These are phyloP conservation scores for Aspergillus tanneri DNA, from an alignment of 2,329 filamentous ascomycete species.

Conservation along the genomic window DNA sequence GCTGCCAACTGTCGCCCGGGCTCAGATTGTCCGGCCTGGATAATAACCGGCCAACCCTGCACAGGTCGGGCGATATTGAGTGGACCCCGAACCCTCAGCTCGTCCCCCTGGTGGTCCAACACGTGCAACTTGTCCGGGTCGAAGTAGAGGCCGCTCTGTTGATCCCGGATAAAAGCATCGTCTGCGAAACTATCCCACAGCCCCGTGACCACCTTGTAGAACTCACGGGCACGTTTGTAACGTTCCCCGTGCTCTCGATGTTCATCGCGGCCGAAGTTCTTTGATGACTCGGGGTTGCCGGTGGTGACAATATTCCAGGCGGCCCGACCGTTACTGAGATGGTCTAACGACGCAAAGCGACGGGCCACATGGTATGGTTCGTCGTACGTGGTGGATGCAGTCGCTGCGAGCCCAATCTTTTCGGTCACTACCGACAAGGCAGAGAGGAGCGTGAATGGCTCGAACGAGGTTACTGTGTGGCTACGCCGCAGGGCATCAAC, in stretches of 20 bases:
- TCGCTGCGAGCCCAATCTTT: constrained; percentile 53
- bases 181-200: constrained; percentile 58
- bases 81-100: constrained; percentile 49
- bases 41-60: constrained; percentile 58
- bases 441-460: constrained; percentile 55
- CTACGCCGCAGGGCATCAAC: constrained; percentile 57
- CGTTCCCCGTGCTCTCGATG: constrained; percentile 52
- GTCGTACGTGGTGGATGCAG: constrained; percentile 55
- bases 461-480: constrained; percentile 59
- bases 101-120: constrained; percentile 52
- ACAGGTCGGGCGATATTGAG: constrained; percentile 55
- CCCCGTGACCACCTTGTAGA: constrained; percentile 55
- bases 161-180: constrained; percentile 54
- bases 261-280: constrained; percentile 54
- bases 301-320: constrained; percentile 59
- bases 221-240: constrained; percentile 54
- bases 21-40: constrained; percentile 56
- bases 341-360: constrained; percentile 54
- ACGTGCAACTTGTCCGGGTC: constrained; percentile 55
- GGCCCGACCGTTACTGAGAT: constrained; percentile 51
- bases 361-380: constrained; percentile 55
- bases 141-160: constrained; percentile 50
- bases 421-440: constrained; percentile 51
- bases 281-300: constrained; percentile 52
- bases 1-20: constrained; percentile 53